A percentile compares a stretch with the other conserved stretches of the same genome.
phyloP scores from a whole-genome alignment of 352 stramenopile species.

The Nannochloropsis limnetica region DNA sequence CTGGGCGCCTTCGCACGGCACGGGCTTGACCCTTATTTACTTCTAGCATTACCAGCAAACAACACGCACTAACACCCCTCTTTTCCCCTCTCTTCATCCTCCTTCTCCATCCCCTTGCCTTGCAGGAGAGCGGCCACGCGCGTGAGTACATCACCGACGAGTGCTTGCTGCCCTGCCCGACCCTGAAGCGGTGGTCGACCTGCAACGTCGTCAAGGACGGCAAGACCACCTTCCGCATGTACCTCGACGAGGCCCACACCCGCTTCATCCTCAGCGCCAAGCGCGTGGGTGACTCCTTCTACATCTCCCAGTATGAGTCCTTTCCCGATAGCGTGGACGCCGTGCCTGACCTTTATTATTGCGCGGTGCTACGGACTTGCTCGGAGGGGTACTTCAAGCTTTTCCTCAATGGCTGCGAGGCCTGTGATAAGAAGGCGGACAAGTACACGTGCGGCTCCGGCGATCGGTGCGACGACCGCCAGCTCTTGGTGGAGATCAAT shows the following conservation, averaged over 20 bases:
- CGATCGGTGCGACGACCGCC: background rate
- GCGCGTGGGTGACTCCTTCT: conserved; percentile 6
- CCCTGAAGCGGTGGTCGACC: conserved; percentile 22
- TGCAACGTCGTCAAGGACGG: conserved; percentile 31
- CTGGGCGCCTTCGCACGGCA: background rate
- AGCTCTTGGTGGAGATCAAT: conserved; percentile 33
- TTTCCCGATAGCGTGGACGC: conserved; percentile 4
- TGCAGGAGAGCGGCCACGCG: conserved; percentile 12
- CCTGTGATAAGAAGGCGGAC: conserved; percentile 7
- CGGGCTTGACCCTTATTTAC: background rate
- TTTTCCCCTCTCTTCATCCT: background rate
- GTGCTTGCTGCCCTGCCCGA: conserved; percentile 4
- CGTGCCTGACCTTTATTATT: conserved; percentile 27
- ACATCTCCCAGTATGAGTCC: conserved; percentile 28
- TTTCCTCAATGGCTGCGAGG: conserved; percentile 20
- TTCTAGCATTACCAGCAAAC: background rate
- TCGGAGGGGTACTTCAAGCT: conserved; percentile 24
- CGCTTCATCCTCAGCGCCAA: conserved; percentile 19
- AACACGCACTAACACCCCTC: background rate
- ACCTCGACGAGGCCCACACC: background rate
- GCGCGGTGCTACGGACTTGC: conserved; percentile 20
- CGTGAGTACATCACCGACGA: conserved; percentile 32
- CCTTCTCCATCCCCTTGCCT: background rate
- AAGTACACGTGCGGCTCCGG: background rate
- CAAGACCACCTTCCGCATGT: conserved; percentile 23